phyloP scores from a whole-genome alignment of 2,329 filamentous ascomycete species.

The Aspergillus chevalieri region DNA sequence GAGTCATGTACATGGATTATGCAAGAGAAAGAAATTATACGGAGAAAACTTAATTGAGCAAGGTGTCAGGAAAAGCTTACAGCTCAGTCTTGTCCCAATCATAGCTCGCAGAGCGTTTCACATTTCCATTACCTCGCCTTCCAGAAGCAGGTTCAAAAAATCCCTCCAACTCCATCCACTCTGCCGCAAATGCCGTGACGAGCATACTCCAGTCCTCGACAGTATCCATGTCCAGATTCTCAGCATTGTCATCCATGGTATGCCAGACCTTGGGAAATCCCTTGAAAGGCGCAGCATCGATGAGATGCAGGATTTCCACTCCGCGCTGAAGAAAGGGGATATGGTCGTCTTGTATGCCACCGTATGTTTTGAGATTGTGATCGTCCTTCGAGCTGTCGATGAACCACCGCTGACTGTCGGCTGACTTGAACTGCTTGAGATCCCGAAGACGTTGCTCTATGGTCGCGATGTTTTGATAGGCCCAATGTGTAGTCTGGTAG shows the following conservation, averaged over 20 bases:
- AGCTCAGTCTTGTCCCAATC: constrained; percentile 31
- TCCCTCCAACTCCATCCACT: constrained; percentile 82
- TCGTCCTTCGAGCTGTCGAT: constrained; percentile 54
- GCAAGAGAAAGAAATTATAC: no score
- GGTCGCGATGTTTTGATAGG: constrained; percentile 68
- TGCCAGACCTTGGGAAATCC: constrained; percentile 82
- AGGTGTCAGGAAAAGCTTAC: constrained; percentile 26
- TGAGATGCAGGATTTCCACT: constrained; percentile 83
- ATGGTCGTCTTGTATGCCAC: constrained; percentile 77
- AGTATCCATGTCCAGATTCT: constrained; percentile 72
- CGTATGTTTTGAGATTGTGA: constrained; percentile 41
- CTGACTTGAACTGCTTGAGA: constrained; percentile 61
- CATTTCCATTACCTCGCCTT: neutral
- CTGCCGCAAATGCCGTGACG: constrained; percentile 73
- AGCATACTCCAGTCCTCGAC: constrained; percentile 85
- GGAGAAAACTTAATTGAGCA: no score
- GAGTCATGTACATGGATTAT: no score
- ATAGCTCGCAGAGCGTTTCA: neutral
- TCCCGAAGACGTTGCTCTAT: constrained; percentile 69
- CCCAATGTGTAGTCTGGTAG: constrained; percentile 88
- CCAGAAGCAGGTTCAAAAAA: constrained; percentile 28
- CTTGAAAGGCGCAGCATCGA: constrained; percentile 56
- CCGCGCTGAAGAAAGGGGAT: constrained; percentile 82
- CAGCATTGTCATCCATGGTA: constrained; percentile 71
- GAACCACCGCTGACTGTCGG: constrained; percentile 53